phyloP scores from a whole-genome alignment of 2,329 filamentous ascomycete genomes.

The Ophiostoma ulmi region DNA sequence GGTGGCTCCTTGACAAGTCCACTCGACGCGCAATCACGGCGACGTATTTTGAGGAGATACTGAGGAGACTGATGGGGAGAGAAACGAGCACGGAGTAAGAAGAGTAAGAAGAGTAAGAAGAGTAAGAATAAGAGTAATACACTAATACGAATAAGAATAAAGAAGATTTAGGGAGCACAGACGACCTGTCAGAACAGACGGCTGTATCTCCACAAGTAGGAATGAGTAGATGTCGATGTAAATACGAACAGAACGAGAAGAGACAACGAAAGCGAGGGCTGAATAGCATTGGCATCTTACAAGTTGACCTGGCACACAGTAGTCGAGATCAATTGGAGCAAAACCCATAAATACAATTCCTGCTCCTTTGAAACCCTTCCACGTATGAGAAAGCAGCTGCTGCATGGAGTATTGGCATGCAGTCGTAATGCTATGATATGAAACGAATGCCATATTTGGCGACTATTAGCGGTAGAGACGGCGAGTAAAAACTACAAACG shows the following conservation, averaged over 20 bases:
- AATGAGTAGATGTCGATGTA: neutral
- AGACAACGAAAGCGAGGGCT: neutral
- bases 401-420: neutral
- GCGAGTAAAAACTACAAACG: no score
- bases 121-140: no score
- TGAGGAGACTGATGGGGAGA: no score
- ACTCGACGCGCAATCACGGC: constrained; percentile 5
- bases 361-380: neutral
- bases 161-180: neutral
- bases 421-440: neutral
- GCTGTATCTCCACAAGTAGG: neutral
- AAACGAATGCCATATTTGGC: neutral
- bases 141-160: neutral
- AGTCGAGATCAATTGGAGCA: neutral
- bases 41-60: neutral
- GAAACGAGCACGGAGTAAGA: neutral
- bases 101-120: neutral
- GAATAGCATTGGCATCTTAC: neutral
- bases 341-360: neutral
- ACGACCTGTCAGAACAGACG: neutral
- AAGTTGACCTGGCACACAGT: neutral
- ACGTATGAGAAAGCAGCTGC: neutral
- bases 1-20: constrained; percentile 6
- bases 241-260: neutral
- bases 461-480: neutral